Evolutionary conservation across 2,329 filamentous ascomycete species (phyloP), one percentile per base, ranked within the genome.

Genomic region (Stromatinia cepivora): DNA sequence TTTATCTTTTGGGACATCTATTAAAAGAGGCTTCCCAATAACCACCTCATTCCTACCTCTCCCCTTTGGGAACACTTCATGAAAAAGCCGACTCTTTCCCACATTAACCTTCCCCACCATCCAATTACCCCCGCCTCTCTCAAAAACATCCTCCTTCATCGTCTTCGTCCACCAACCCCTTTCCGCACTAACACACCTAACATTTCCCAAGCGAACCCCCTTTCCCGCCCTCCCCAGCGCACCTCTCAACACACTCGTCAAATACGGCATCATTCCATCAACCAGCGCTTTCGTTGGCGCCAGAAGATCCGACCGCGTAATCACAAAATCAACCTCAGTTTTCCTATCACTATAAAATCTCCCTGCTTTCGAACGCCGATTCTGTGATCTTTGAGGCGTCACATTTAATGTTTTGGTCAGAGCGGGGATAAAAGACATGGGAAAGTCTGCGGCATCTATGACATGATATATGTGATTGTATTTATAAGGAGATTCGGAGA

Each of bases 91-190:
- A 75, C 94, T 98, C 81, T 99, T 99, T 34, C 95, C 96, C 3
- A 98, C 96, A 77, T 99, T 99, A 72, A 93, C 93, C 80, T 97
- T 98, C n/a, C 95, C 95, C 3, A 99, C 91, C 84, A 99, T 90
- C 94, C 95, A 99, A 22, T 92, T 90, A 22, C 90, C 95, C 6
- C 94, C 94, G 5, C 93, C 93, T 62, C 92, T 87, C 56, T 88
- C 82, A 85, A 89, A 94, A 59, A 99, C 93, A 61, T 94, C 90
- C 74, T 97, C 90, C 79, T 92, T 97, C 68, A 99, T 82, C 63
- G 91, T 84, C 73, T 87, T 91, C 0, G 94, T 97, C 92, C 94
- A 97, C 95, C 96, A 99, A 13, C 87, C 86, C 70, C 92, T 85
- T 77, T 91, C 91, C 13, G 94, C 88, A 76, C 94, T 97, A 54